Conservation (phyloP, 805 yeast species). For the Yarrowia yakushimensis region DNA sequence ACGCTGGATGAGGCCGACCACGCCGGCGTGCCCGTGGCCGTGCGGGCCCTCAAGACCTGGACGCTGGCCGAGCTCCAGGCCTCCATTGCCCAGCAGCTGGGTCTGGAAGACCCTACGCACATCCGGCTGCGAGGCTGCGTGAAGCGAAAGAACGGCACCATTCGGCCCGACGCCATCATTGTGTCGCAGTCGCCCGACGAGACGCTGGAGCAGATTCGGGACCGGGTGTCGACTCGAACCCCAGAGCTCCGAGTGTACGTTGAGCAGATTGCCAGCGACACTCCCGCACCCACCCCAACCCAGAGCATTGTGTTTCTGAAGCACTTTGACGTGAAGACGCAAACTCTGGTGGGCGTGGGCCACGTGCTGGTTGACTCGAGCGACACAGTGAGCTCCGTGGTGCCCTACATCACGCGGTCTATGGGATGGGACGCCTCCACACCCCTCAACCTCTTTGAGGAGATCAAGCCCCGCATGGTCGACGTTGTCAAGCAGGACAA, state of each 20-base stretch:
- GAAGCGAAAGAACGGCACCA: slow-evolving; percentile 16
- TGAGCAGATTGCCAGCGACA: background rate
- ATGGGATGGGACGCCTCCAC: slow-evolving; percentile 35
- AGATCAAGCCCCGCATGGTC: slow-evolving; percentile 39
- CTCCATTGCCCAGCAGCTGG: background rate
- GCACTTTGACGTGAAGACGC: slow-evolving; percentile 56
- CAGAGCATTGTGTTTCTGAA: slow-evolving; percentile 46
- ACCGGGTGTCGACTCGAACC: background rate
- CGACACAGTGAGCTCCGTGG: slow-evolving; percentile 41
- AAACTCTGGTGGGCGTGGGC: slow-evolving; percentile 61
- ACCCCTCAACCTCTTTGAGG: slow-evolving; percentile 37
- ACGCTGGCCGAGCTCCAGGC: slow-evolving; percentile 4
- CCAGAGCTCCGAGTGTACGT: background rate
- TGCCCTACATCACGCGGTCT: slow-evolving; percentile 29
- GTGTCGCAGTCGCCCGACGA: slow-evolving; percentile 9
- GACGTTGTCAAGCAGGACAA: slow-evolving; percentile 33
- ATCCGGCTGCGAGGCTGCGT: slow-evolving; percentile 13
- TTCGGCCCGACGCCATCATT: slow-evolving; percentile 14
- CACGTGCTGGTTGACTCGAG: slow-evolving; percentile 53
- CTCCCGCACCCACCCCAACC: background rate
- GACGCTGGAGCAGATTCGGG: slow-evolving; percentile 14
- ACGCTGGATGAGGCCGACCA: slow-evolving; percentile 29
- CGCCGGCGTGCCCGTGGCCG: background rate
- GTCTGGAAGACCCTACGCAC: background rate
- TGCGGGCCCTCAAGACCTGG: slow-evolving; percentile 17